Evolutionary conservation across 2,329 filamentous ascomycete genomes (phyloP).

Genomic region (Ceratocystis papillata): DNA sequence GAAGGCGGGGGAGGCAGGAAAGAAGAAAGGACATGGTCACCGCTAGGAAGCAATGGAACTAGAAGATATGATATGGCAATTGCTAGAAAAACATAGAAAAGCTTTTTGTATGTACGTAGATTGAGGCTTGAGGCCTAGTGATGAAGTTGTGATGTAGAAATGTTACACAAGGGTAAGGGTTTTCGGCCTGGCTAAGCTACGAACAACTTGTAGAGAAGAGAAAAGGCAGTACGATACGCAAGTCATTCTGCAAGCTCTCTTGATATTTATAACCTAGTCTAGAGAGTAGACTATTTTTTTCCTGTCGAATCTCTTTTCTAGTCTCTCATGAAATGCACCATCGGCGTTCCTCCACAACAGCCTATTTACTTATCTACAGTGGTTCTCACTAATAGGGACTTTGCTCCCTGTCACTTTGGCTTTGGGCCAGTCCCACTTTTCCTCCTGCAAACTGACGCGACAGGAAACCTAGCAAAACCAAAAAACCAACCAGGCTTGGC

Average conservation of each 20-base stretch:
- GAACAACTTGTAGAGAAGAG: not conserved
- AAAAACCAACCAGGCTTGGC: not conserved
- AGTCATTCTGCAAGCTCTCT: too few species aligned
- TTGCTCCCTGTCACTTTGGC: not conserved
- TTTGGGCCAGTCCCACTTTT: not conserved
- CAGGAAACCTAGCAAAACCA: not conserved
- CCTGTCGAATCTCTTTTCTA: too few species aligned
- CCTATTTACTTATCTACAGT: not conserved
- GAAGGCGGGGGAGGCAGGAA: not conserved
- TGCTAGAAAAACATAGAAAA: not conserved
- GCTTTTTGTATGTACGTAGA: not conserved
- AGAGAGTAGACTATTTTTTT: too few species aligned
- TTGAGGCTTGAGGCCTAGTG: not conserved
- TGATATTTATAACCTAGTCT: too few species aligned
- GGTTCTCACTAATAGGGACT: not conserved
- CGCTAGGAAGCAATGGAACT: not conserved
- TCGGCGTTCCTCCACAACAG: not conserved
- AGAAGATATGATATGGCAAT: not conserved
- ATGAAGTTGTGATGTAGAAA: not conserved
- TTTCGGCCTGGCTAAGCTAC: not conserved
- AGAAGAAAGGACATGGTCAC: not conserved
- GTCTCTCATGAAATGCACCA: too few species aligned
- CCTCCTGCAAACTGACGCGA: not conserved
- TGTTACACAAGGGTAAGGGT: constrained; percentile 11
- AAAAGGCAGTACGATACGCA: too few species aligned